Evolutionary conservation across 202 grass and related monocot species (phyloP), one percentile per base, ranked within the genome.

Genomic region (Musa balbisiana): DNA sequence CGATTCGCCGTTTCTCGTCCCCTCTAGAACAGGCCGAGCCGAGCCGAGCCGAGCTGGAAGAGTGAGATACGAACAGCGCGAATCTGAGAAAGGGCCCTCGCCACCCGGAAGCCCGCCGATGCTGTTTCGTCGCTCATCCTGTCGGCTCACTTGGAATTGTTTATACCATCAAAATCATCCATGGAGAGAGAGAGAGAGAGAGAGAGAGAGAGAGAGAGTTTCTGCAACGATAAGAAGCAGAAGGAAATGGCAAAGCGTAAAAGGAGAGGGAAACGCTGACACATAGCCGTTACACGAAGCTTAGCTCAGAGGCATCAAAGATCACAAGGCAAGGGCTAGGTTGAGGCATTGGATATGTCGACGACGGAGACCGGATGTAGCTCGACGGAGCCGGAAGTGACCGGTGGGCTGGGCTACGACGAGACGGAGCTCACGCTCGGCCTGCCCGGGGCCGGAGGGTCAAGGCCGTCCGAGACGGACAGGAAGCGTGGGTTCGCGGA

Each of bases 391-490:
- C 91, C 87, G 74, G 27, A 21, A 20, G 59, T 14, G 3, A 86
- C 87, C 33, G 92, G 87, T 21, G 89, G 87, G 64, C 86, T 92
- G 33, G 87, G 88, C 84, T 97, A 91, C 75, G 90, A 97, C 50
- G 90, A 97, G 80, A 97, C 93, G 13, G 86, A 80, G 73, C 87
- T 93, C 80, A 97, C 88, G 24, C 90, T 97, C 51, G 73, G 85
- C 11, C 80, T 89, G 49, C 93, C 93, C 0, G 93, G 90, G 62
- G 84, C 71, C 49, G 3, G 54, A 11, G 20, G 33, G 0, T 43
- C 16, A 16, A n/a, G 14, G 9, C 67, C 17, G 3, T 67, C 75
- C 49, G 84, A 71, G 74, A 8, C 55, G 58, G 90, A 92, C n/a
- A 78, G 82, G 79, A 93, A 91, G 83, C 90, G 81, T 23, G 79